Evolutionary conservation across 1,284 basidiomycete species (phyloP).

Genomic region (Paramarasmius palmivorus): DNA sequence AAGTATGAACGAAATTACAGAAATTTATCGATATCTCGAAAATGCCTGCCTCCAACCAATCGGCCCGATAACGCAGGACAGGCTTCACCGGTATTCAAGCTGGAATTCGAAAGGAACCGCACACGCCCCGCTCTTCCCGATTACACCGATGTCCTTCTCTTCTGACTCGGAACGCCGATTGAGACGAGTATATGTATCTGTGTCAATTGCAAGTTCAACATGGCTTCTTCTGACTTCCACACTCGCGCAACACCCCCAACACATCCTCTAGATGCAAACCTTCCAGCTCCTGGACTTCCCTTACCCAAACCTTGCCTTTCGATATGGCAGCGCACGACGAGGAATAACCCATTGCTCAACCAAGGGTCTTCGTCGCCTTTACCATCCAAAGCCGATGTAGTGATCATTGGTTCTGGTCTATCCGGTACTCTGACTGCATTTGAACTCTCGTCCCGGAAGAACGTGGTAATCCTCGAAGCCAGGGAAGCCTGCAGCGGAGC

Average conservation of each 20-base stretch:
- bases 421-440: constrained; percentile 17
- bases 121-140: neutral
- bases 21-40: too few species aligned
- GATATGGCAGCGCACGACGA: constrained; percentile 18
- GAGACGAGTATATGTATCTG: too few species aligned
- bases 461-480: constrained; percentile 19
- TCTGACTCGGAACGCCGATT: too few species aligned
- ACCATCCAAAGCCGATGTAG: constrained; percentile 14
- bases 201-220: too few species aligned
- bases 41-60: neutral
- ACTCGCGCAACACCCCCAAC: neutral
- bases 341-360: constrained; percentile 9
- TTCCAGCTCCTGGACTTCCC: constrained; percentile 16
- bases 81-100: neutral
- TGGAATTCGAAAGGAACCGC: neutral
- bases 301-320: constrained; percentile 17
- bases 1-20: too few species aligned
- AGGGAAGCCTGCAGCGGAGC: constrained; percentile 19
- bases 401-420: constrained; percentile 20
- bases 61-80: neutral
- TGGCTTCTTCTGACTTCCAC: neutral
- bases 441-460: constrained; percentile 18
- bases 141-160: too few species aligned
- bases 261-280: constrained; percentile 1
- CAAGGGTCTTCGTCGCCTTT: neutral